Evolutionary conservation across 805 yeast species (phyloP), one percentile per base, ranked within the genome.

Genomic region (Pichia sporocuriosa): DNA sequence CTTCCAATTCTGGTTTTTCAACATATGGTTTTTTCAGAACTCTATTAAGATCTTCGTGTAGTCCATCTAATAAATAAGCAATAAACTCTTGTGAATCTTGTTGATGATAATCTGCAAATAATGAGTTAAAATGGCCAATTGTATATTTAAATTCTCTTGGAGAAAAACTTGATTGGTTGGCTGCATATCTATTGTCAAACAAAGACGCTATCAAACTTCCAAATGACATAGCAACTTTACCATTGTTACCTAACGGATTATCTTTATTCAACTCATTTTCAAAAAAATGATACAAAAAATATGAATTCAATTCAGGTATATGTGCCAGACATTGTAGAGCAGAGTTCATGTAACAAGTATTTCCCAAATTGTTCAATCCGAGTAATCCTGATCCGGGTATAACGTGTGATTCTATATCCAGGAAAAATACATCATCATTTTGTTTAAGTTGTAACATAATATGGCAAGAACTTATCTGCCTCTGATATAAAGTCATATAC

Each of bases 51-150:
- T 90, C 97, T 60, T 90, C 97, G 57, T 90, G 97, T 28, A 90
- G 65, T 2, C 93, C 88, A 61, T 90, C 96, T 22, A 90, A 67
- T 25, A 90, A 61, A 69, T 84, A 90, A 24, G 94, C 89, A 38
- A 88, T 70, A 55, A 90, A 83, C 57, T 90, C 97, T 58, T 89
- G 96, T 2, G 96, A 84, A 57, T 90, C 97, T 55, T 90, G 97
- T 58, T 90, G 97, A 44, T 76, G 78, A 51, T 79, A 81, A 3
- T 86, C 94, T 0, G 81, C 74, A 65, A 88, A 90, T 70, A 82
- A 73, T 1, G 81, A 73, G 30, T 88, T 84, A 55, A 73, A 84
- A 46, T 80, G 73, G 0, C 97, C 97, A 26, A 90, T 71, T 0
- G 85, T 79, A 26, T 70, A 66, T 53, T 85, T 87, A 65, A 90